Evolutionary conservation across 306 rosid species (phyloP), one percentile per base, ranked within the genome.

Genomic region (Trifolium subterraneum): DNA sequence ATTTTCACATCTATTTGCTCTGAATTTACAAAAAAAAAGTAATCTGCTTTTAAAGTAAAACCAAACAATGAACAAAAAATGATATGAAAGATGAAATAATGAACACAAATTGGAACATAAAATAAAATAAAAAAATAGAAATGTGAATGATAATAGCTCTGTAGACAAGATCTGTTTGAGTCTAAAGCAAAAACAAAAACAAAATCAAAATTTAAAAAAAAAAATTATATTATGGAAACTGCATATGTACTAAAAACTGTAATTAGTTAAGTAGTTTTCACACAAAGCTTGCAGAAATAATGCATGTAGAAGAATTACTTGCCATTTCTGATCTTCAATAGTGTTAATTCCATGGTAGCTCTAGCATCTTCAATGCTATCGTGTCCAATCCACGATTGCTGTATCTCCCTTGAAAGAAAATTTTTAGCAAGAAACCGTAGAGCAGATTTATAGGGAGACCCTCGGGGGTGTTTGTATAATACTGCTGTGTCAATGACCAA

Each of bases 281-380:
- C 39, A 61, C 44, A 58, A 18, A 39, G 23, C 67, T 47, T 78
- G 39, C 42, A 75, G 19, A 16, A 66, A 13, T 12, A 64, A 79
- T 23, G 44, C 58, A 74, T 61, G 71, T 45, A 64, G 79, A 74
- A 48, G 70, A 79, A 72, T 65, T 59, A 77, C 90, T 83, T 79
- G 65, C 99, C 99, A 59, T 87, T 74, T 80, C 54, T 85, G 20
- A 94, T 90, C 88, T 94, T 94, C 74, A 92, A 75, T 19, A 92
- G 77, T 44, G 96, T 96, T 78, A 94, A 85, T 75, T 94, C 96
- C 96, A 94, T 60, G 68, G 99, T 81, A 69, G 99, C 81, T 80
- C 90, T 92, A 50, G 99, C 99, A 83, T 94, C 99, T 82, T 94
- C 99, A 74, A 75, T 64, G 81, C 99, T 94, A 85, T 92, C 96